These are phyloP conservation scores for Osmanthus fragrans DNA, from an alignment of 257 asterid genomes.

Conservation along the genomic window DNA sequence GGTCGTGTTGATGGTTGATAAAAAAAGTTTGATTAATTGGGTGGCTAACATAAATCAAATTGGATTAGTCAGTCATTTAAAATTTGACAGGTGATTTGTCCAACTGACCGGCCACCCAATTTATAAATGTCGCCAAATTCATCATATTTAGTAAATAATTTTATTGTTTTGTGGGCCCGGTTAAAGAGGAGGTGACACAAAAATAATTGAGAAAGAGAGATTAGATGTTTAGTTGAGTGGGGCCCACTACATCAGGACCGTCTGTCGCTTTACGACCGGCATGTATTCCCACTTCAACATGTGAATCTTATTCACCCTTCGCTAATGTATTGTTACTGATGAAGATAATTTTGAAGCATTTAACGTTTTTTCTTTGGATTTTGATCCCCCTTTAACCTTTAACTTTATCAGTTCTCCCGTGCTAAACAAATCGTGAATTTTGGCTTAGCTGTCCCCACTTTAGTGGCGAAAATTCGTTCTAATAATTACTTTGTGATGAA, in stretches of 20 bases:
- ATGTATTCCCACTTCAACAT: slow-evolving; percentile 21
- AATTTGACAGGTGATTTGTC: neutral
- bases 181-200: slow-evolving; percentile 13
- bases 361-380: too few relatives aligned
- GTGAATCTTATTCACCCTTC: slow-evolving; percentile 4
- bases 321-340: neutral
- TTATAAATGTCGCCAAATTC: neutral
- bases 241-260: slow-evolving; percentile 17
- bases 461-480: too few relatives aligned
- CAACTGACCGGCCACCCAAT: slow-evolving; percentile 8
- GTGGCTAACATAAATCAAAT: neutral
- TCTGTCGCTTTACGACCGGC: slow-evolving; percentile 30
- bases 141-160: neutral
- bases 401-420: neutral
- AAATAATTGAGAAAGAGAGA: slow-evolving; percentile 12
- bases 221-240: slow-evolving; percentile 11
- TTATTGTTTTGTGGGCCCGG: neutral
- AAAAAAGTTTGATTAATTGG: neutral
- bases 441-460: too few relatives aligned
- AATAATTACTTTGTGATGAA: too few relatives aligned
- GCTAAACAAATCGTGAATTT: too few relatives aligned
- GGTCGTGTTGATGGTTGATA: neutral
- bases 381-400: neutral
- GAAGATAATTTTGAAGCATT: too few relatives aligned
- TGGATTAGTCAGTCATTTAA: neutral